Base-by-base conservation (phyloP, 495 filamentous ascomycete species). In the Penicillium cosmopolitanum region DNA sequence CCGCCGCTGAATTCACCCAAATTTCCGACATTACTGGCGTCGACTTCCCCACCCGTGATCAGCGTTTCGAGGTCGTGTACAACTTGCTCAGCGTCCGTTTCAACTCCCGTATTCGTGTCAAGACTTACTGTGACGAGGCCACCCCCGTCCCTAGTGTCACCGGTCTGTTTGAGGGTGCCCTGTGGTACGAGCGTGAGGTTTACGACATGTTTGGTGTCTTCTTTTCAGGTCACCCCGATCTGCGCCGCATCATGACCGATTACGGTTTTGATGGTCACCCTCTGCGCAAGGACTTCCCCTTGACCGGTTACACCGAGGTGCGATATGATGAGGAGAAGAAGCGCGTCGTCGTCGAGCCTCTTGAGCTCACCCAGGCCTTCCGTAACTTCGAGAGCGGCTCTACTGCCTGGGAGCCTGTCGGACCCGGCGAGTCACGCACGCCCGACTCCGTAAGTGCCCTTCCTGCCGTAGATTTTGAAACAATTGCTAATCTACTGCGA, bases 271-370 rank as follows among this genome's bases (percentile, higher is more conserved):
- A 99, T 72, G 96, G 96, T 19, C 94, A 98, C 80, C 96, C 96
- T 9, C 78, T 99, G 69, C 82, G 96, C 71, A 99, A 99, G 77
- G 96, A 99, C 69, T 99, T 99, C 76, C 96, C 96, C 31, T 78
- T 98, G 73, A 98, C 96, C 19, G 96, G 96, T 40, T 99, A 99
- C 80, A 99, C 96, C 53, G 96, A 99, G 85, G 88, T 99, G 52
- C 82, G 96, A 60, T 99, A 92, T 67, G 94, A 97, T 68, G 96
- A 99, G 75, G 96, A 98, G 85, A 99, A 98, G 89, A 98, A 99
- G 85, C 84, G 96, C 54, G 97, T 98, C 72, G 93, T 99, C 56
- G 91, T 95, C 34, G 96, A 98, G 83, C 95, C 96, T 11, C 82
- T 98, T 54, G 95, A 98, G 79, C 81, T 98, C 75, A 97, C 96